phyloP scores from a whole-genome alignment of 805 yeast genomes.

The Cyberlindnera amylophila region DNA sequence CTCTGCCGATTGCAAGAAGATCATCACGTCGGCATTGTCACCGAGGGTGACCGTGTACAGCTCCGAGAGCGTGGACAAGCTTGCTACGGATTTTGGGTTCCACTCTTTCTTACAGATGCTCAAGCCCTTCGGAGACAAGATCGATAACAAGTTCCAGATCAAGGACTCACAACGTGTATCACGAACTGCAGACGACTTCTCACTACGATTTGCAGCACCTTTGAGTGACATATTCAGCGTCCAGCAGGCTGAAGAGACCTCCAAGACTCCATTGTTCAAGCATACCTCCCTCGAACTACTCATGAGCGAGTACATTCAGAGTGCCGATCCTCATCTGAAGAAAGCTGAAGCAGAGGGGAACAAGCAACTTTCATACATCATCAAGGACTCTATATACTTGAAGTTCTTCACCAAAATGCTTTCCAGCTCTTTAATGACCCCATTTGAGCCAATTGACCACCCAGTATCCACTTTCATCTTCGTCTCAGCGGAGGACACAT shows the following conservation, averaged over 20 bases:
- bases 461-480: conserved; percentile 76
- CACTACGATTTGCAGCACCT: conserved; percentile 49
- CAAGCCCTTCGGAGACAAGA: conserved; percentile 52
- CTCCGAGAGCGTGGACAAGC: conserved; percentile 41
- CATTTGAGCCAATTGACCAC: conserved; percentile 84
- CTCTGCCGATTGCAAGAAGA: conserved; percentile 26
- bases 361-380: conserved; percentile 27
- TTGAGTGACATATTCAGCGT: conserved; percentile 32
- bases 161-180: conserved; percentile 50
- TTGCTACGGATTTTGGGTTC: conserved; percentile 39
- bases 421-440: conserved; percentile 56
- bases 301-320: conserved; percentile 30
- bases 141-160: conserved; percentile 44
- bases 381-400: conserved; percentile 49
- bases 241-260: conserved; percentile 21
- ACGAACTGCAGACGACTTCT: conserved; percentile 47
- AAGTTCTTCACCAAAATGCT: conserved; percentile 55
- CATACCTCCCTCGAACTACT: conserved; percentile 36
- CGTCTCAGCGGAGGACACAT: conserved; percentile 50
- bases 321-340: conserved; percentile 22
- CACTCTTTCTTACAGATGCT: conserved; percentile 45
- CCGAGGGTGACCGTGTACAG: conserved; percentile 51
- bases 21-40: conserved; percentile 39
- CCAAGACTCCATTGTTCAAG: conserved; percentile 30
- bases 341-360: conserved; percentile 13